phyloP scores from a whole-genome alignment of 345 rosid species.

The Melaleuca alternifolia region DNA sequence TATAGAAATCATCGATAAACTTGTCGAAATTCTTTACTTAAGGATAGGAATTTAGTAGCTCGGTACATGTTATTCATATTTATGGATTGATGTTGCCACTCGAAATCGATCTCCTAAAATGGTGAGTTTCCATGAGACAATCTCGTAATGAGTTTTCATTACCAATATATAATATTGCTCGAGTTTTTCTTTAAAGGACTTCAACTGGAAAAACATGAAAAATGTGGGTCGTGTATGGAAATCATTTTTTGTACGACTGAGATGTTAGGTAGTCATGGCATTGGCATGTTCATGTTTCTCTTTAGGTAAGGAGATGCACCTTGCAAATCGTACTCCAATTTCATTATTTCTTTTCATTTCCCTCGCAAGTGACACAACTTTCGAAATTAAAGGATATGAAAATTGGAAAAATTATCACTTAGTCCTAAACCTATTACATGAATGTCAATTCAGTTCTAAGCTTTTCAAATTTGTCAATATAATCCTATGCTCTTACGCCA shows the following conservation, averaged over 20 bases:
- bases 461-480: background rate
- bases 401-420: background rate
- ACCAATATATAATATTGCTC: background rate
- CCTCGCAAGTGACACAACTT: background rate
- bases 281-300: background rate
- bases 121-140: background rate
- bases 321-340: background rate
- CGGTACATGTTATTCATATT: accelerated
- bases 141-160: background rate
- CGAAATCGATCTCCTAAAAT: background rate
- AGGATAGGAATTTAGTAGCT: background rate
- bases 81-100: background rate
- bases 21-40: background rate
- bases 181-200: background rate
- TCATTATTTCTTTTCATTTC: background rate
- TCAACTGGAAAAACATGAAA: background rate
- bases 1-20: background rate
- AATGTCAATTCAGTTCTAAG: accelerated
- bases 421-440: background rate
- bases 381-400: background rate
- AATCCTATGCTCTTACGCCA: accelerated
- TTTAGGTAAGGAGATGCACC: background rate
- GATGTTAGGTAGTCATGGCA: background rate
- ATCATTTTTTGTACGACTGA: background rate
- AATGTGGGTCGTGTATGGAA: background rate